A percentile compares a stretch with the other conserved stretches of the same genome.
Conservation (phyloP, 192 early-diverging fungal genomes). For the Coemansia sp. region DNA sequence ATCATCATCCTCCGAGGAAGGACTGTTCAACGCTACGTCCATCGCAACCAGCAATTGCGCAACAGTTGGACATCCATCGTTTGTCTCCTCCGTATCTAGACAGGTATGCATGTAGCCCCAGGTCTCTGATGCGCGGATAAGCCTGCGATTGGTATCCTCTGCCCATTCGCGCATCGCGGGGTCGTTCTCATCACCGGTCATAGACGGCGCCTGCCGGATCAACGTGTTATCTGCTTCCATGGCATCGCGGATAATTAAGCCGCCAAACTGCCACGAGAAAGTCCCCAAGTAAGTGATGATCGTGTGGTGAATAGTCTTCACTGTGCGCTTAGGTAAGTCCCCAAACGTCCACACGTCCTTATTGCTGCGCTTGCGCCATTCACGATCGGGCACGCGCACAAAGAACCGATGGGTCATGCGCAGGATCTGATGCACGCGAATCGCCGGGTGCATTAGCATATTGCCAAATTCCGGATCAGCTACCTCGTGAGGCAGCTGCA, state of each 20-base stretch:
- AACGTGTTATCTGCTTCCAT: slow-evolving; percentile 23
- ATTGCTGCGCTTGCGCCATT: slow-evolving; percentile 80
- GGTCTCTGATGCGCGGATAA: slow-evolving; percentile 29
- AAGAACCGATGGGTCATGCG: slow-evolving; percentile 82
- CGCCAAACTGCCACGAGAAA: slow-evolving; percentile 38
- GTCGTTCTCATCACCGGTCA: slow-evolving; percentile 8
- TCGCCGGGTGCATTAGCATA: slow-evolving; percentile 11
- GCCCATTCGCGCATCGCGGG: slow-evolving; percentile 19
- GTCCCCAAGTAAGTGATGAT: slow-evolving; percentile 58
- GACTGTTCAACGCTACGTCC: slow-evolving; percentile 13
- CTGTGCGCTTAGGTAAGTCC: slow-evolving; percentile 91
- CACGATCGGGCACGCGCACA: slow-evolving; percentile 69
- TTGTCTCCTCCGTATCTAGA: slow-evolving; percentile 5
- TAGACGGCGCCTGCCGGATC: slow-evolving; percentile 16
- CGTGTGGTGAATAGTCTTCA: slow-evolving; percentile 87
- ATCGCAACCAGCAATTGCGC: slow-evolving; percentile 29
- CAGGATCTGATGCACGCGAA: slow-evolving; percentile 53
- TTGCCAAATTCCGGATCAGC: slow-evolving; percentile 2
- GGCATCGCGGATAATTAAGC: slow-evolving; percentile 34
- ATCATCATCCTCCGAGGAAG: slow-evolving; percentile 2
- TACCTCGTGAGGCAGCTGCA: background rate
- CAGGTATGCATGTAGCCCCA: slow-evolving; percentile 35
- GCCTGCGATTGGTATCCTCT: slow-evolving; percentile 15
- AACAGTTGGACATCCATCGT: slow-evolving; percentile 11
- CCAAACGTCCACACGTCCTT: slow-evolving; percentile 63